phyloP scores from a whole-genome alignment of 352 stramenopile genomes.

The Phytophthora ramorum region DNA sequence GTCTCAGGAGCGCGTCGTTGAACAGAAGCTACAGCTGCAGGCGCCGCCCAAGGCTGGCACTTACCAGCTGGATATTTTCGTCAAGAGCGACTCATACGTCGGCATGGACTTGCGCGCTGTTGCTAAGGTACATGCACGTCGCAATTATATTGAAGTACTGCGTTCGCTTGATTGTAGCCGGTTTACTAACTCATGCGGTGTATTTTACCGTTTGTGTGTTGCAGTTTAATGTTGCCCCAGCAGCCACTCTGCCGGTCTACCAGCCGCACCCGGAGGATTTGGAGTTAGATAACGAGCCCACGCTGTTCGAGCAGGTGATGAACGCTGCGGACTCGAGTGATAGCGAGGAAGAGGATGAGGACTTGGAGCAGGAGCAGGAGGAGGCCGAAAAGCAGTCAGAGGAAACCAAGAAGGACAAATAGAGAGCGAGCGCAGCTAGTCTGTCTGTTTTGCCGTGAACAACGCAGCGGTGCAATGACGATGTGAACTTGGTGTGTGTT shows the following conservation, averaged over 20 bases:
- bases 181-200: constrained; percentile 9
- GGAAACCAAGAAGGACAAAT: constrained; percentile 76
- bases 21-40: constrained; percentile 97
- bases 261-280: constrained; percentile 98
- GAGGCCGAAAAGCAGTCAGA: constrained; percentile 65
- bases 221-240: constrained; percentile 94
- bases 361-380: constrained; percentile 44
- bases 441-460: constrained; percentile 39
- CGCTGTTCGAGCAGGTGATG: constrained; percentile 98
- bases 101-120: constrained; percentile 94
- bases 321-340: constrained; percentile 87
- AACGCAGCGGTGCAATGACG: constrained; percentile 26
- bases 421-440: constrained; percentile 45
- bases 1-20: constrained; percentile 85
- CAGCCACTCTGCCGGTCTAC: constrained; percentile 94
- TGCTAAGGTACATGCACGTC: constrained; percentile 74
- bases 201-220: constrained; percentile 15
- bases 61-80: constrained; percentile 97
- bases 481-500: constrained; percentile 33
- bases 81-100: constrained; percentile 98
- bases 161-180: background rate
- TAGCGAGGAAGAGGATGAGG: constrained; percentile 85
- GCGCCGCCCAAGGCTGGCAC: constrained; percentile 93
- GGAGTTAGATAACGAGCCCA: constrained; percentile 99
- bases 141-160: background rate